Base-by-base conservation (phyloP, 352 stramenopile species). In the Thalassiosira gravida region DNA sequence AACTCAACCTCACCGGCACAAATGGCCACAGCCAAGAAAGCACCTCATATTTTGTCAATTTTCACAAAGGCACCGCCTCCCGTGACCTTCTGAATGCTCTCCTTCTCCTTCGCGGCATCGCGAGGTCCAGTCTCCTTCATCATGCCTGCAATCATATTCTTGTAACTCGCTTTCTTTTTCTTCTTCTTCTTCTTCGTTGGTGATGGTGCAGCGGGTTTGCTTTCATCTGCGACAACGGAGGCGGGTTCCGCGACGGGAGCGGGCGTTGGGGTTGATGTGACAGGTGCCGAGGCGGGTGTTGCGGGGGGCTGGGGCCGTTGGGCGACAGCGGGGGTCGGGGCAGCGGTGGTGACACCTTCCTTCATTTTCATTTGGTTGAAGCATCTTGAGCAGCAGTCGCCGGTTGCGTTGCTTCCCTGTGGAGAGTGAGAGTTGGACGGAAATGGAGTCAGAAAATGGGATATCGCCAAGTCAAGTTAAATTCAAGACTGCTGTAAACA, bases 41-140 rank as follows among this genome's bases (percentile, higher is more conserved):
- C n/a, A n/a, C n/a, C 70, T 90, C 84, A 94, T 77, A 94, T 94
- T 69, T 92, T 92, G 27, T 93, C 87, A 80, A 94, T 87, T 75
- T 94, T 94, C 0, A 74, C 78, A 71, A 94, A 94, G 29, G 74
- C 69, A 58, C 90, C 90, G 18, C 90, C 90, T n/a, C 90, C 90
- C 18, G 85, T 91, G 25, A 90, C 80, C 37, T 91, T 87, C 22
- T 77, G 50, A 55, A 93, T 78, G 3, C 56, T 49, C 67, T 92
- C 80, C 65, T 90, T 90, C 57, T 93, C 89, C 71, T 88, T 91
- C 61, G 91, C 80, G 16, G 75, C 77, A 52, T 93, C 84, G 1
- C 80, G n/a, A n/a, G n/a, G 80, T 5, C 57, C 69, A n/a, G 20
- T 84, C 8, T 78, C 70, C 46, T 85, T 73, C 74, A 89, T 82